These are phyloP conservation scores for Malus sieversii DNA, from an alignment of 306 rosid genomes.

Conservation along the genomic window DNA sequence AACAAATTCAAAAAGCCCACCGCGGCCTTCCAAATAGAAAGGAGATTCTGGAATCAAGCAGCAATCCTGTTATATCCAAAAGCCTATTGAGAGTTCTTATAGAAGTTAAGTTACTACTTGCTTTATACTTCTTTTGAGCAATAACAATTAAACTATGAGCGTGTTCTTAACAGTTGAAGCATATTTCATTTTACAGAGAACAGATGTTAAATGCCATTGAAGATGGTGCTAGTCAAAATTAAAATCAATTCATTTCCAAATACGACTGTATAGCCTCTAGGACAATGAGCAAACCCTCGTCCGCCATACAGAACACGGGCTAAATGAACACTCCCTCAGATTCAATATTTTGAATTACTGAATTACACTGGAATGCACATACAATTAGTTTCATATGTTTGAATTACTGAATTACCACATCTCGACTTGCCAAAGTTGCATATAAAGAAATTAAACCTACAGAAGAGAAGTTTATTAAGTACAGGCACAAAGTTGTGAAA, in stretches of 20 bases:
- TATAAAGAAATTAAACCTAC: too few relatives aligned
- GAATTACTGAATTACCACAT: too few relatives aligned
- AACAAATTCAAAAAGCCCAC: slow-evolving; percentile 78
- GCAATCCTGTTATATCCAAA: slow-evolving; percentile 73
- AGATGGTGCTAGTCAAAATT: background rate
- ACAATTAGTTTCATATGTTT: background rate
- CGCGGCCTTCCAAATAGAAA: slow-evolving; percentile 82
- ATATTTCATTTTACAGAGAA: background rate
- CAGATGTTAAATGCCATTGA: background rate
- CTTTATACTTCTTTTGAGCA: background rate
- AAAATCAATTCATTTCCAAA: background rate
- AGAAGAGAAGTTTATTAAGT: too few relatives aligned
- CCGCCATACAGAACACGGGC: background rate
- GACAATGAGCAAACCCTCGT: background rate
- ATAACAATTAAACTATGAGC: slow-evolving; percentile 5
- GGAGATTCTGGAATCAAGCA: slow-evolving; percentile 98
- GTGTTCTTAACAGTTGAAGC: background rate
- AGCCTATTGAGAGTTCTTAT: slow-evolving; percentile 21
- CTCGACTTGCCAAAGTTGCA: too few relatives aligned
- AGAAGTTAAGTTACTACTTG: background rate
- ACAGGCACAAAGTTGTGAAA: too few relatives aligned
- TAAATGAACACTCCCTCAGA: background rate
- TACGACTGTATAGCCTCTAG: background rate
- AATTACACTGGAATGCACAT: background rate
- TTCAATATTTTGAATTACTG: background rate